Base-by-base conservation (phyloP, 1,284 basidiomycete genomes). In the Chiua sp. region DNA sequence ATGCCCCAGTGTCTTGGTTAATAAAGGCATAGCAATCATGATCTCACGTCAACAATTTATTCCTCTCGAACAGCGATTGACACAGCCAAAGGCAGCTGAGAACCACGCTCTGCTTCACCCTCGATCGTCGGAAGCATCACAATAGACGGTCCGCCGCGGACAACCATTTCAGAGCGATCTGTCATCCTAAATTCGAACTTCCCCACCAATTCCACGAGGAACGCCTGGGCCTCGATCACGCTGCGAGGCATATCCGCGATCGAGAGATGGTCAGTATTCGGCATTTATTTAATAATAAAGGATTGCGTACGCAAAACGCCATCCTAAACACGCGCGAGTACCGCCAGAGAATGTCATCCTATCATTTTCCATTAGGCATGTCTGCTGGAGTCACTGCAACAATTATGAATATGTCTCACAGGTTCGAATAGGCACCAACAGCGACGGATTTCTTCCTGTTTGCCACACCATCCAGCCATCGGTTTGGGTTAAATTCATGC, bases 31-130 rank as follows among this genome's bases (percentile, higher is more conserved):
- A 18, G 3, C 26, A 26, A 26, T 32, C 23, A 22, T 35, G 37
- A 51, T 48, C 51, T 53, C 13, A 18, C 37, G 32, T 33, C 32
- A 22, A 53, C 26, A 26, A 26, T 26, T 26, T 13, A 37, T 37
- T 55, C 39, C 22, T 55, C 47, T 10, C 39, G 23, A 4, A 12
- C 47, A 44, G 28, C 39, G 18, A 50, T 13, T 13, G 47, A 50
- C 22, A 86, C 76, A 26, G 66, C 70, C 58, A 87, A 69, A 6
- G 84, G 85, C 53, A 87, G 63, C 63, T 85, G 83, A 42, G 73
- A 70, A 7, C 82, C 82, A 44, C 77, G 77, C 51, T 79, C 74
- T 33, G 75, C 63, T 64, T 83, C 74, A 6, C 80, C 81, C 60
- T 80, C 78, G 20, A 86, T 71, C 13, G 78, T 79, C 6, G 83